Percentiles rank a stretch among this genome's conserved stretches.
phyloP scores from a whole-genome alignment of 306 rosid genomes.

The Corylus heterophylla region DNA sequence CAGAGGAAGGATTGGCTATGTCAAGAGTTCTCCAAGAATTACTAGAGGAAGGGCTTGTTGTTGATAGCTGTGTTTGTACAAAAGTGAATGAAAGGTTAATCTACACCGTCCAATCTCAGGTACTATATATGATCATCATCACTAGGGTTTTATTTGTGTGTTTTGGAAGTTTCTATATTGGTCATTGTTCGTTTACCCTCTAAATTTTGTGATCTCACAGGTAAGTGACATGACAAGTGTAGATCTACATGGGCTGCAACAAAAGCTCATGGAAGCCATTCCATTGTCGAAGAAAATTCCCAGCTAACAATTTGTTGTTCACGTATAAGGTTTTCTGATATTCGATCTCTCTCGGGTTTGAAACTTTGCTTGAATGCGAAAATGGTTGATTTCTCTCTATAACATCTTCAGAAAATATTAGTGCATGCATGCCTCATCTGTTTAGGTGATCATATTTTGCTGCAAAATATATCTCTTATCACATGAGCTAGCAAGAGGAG shows the following conservation, averaged over 20 bases:
- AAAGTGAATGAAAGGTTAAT: constrained; percentile 26
- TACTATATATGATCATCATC: background rate
- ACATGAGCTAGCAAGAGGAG: background rate
- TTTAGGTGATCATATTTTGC: background rate
- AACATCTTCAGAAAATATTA: background rate
- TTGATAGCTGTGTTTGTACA: constrained; percentile 23
- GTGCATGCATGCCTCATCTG: too few relatives aligned
- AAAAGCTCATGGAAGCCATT: constrained; percentile 5
- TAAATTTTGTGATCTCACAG: constrained; percentile 17
- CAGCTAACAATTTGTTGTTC: background rate
- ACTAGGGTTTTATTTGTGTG: background rate
- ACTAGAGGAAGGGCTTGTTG: constrained; percentile 27
- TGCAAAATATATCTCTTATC: too few relatives aligned
- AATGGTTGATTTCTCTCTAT: background rate
- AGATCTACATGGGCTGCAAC: constrained; percentile 23
- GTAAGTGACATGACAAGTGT: constrained; percentile 11
- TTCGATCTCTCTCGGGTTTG: background rate
- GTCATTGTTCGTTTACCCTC: background rate
- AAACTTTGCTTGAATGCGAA: background rate
- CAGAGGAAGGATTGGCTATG: constrained; percentile 2
- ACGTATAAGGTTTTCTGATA: background rate
- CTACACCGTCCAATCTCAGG: constrained; percentile 35
- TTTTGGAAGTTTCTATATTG: background rate
- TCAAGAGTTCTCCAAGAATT: constrained; percentile 27
- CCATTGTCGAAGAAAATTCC: background rate